phyloP scores from a whole-genome alignment of 2,329 filamentous ascomycete genomes.

The Atkinsonella texensis region DNA sequence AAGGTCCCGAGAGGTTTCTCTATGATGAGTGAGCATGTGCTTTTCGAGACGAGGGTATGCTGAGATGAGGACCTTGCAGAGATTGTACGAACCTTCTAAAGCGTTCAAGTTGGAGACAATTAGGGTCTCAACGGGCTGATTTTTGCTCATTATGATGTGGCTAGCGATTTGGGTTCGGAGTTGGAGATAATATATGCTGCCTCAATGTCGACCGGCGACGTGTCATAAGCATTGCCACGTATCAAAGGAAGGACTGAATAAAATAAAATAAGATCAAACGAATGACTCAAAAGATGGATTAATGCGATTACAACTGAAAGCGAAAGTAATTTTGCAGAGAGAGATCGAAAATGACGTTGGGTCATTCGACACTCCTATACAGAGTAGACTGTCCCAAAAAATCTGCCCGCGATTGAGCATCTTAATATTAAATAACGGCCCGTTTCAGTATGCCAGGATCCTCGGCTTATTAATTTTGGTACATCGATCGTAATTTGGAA shows the following conservation, averaged over 20 bases:
- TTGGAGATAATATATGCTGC: background rate
- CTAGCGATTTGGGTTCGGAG: background rate
- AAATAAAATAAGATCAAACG: background rate
- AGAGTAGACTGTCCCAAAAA: background rate
- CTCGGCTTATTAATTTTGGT: background rate
- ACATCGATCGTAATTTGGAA: background rate
- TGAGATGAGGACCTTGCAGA: too few relatives aligned
- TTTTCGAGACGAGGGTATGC: too few relatives aligned
- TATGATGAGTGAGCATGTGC: too few relatives aligned
- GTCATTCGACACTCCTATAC: background rate
- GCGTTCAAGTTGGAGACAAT: background rate
- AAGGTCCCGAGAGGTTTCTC: constrained; percentile 14
- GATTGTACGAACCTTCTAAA: background rate
- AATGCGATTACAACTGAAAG: background rate
- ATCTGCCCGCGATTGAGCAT: too few relatives aligned
- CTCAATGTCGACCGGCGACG: background rate
- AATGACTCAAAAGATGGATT: background rate
- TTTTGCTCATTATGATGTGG: background rate
- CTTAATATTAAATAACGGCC: too few relatives aligned
- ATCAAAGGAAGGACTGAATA: background rate
- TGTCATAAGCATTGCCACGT: background rate
- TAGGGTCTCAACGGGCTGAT: background rate
- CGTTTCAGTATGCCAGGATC: background rate
- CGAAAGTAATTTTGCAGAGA: background rate
- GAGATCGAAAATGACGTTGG: too few relatives aligned